These are phyloP conservation scores for Leccinum broughii DNA, from an alignment of 768 basidiomycete species.

Conservation along the genomic window DNA sequence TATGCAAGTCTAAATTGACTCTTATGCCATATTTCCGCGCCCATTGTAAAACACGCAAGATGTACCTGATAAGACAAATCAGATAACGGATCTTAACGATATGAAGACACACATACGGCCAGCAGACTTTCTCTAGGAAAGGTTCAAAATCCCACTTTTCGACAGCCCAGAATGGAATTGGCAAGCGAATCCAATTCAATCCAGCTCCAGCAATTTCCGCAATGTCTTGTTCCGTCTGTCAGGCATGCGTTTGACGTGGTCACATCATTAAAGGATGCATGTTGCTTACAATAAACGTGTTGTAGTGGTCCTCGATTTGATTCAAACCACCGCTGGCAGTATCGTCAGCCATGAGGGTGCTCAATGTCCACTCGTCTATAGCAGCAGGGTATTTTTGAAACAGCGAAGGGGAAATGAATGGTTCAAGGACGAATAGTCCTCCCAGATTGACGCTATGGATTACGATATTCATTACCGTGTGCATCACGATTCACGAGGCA, in stretches of 20 bases:
- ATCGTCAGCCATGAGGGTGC: constrained; percentile 63
- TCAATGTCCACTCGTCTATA: constrained; percentile 70
- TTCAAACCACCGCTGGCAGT: constrained; percentile 60
- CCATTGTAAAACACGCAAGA: constrained; percentile 76
- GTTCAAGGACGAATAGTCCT: constrained; percentile 77
- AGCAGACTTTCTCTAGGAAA: constrained; percentile 69
- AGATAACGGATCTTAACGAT: constrained; percentile 4
- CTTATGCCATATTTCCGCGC: constrained; percentile 88
- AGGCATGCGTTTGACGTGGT: constrained; percentile 1
- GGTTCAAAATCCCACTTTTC: constrained; percentile 76
- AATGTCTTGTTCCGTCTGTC: constrained; percentile 84
- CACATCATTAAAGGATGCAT: neutral
- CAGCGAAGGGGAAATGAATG: constrained; percentile 67
- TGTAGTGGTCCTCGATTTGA: constrained; percentile 75
- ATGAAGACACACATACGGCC: constrained; percentile 51
- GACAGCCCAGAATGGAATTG: constrained; percentile 86
- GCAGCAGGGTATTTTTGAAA: constrained; percentile 59
- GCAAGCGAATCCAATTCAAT: constrained; percentile 79
- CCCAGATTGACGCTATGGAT: constrained; percentile 63
- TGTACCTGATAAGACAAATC: constrained; percentile 48
- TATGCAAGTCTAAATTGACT: constrained; percentile 77
- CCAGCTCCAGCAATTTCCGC: constrained; percentile 88
- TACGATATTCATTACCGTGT: constrained; percentile 13
- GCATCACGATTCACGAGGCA: constrained; percentile 6
- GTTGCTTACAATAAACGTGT: constrained; percentile 72